Evolutionary conservation across 345 rosid species (phyloP), one percentile per base, ranked within the genome.

Genomic region (Populus deltoides): DNA sequence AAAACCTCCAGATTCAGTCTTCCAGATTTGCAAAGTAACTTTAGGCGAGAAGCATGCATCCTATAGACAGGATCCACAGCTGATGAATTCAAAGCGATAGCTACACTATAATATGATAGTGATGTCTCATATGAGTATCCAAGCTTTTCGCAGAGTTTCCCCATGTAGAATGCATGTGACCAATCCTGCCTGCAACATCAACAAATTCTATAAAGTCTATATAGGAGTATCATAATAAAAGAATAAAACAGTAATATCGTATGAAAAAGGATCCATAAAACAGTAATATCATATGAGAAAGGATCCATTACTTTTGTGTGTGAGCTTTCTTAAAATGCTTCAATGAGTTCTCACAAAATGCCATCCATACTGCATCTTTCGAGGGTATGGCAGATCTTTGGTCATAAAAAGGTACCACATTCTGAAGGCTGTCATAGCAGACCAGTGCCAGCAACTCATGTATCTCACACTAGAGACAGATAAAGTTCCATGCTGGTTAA

Each of bases 91-190:
- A 93, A 78, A 73, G 88, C 71, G 83, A 93, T 91, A 77, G 99
- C 98, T 80, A 86, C 88, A 68, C 87, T 85, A 86, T 90, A 95
- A 83, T 89, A 91, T 61, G 97, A 86, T 72, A 95, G 88, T 20
- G 89, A 88, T 73, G 78, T 81, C 81, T 90, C 92, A 75, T 82
- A 87, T 9, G 94, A 78, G 81, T 88, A 89, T 72, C 92, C 93
- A 75, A 95, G 97, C 90, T 95, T 95, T 84, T 95, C 91, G 84
- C 88, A 86, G 80, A 95, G 97, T 87, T 95, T 95, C 72, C 98
- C 99, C 88, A 95, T 90, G 81, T 95, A 95, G 84, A 95, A 92
- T 77, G 99, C 94, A 88, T 95, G 92, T 43, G 97, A 92, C 99
- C 99, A 95, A 78, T 93, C 98, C 83, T 89, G 91, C 88, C 99